Conservation (phyloP, 2,329 filamentous ascomycete species). For the Fusarium sp. region DNA sequence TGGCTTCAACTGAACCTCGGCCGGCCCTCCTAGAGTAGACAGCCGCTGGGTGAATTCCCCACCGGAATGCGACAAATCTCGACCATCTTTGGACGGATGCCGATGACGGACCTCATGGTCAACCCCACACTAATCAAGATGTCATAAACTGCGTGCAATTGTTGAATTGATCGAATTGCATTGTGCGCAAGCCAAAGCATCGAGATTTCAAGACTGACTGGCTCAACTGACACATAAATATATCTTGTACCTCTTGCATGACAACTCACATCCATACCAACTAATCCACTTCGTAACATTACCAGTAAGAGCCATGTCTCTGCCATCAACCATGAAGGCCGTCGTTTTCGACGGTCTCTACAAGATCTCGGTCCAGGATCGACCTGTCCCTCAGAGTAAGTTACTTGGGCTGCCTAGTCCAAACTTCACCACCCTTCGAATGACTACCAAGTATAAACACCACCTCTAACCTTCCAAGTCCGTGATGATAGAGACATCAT, state of each 20-base stretch:
- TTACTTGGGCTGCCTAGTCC: background rate
- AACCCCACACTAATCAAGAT: constrained; percentile 28
- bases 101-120: constrained; percentile 33
- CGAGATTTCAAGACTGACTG: background rate
- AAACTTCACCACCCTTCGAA: background rate
- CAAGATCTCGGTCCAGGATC: constrained; percentile 80
- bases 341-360: constrained; percentile 86
- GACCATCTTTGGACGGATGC: constrained; percentile 2
- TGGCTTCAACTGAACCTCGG: background rate
- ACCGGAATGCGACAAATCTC: constrained; percentile 19
- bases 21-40: background rate
- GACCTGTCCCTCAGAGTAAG: constrained; percentile 76
- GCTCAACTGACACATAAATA: background rate
- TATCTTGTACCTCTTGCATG: background rate
- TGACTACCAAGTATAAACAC: background rate
- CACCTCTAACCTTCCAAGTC: constrained; percentile 57
- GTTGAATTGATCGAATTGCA: background rate
- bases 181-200: background rate
- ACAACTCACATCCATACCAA: background rate
- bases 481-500: constrained; percentile 80
- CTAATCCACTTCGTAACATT: background rate
- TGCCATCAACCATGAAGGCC: constrained; percentile 78
- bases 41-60: constrained; percentile 16
- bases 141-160: constrained; percentile 6
- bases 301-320: constrained; percentile 46